Percentiles rank a stretch among this genome's conserved stretches.
phyloP scores from a whole-genome alignment of 305 asterid species.

The Solanum hybrid region DNA sequence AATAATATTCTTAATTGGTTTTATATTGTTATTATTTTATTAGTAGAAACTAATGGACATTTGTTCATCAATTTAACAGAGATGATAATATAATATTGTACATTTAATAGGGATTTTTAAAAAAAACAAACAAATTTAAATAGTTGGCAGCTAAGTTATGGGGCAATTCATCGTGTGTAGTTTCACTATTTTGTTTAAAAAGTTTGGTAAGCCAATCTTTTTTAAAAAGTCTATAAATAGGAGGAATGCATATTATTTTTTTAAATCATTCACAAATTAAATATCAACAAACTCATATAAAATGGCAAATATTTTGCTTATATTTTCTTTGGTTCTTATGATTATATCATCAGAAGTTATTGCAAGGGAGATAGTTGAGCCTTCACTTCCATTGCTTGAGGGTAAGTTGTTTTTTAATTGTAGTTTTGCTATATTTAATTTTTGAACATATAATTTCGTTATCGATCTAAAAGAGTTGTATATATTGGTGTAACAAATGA shows the following conservation, averaged over 20 bases:
- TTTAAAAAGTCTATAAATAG: neutral
- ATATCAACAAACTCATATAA: neutral
- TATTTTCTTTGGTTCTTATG: neutral
- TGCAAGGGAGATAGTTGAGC: neutral
- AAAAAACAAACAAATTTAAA: neutral
- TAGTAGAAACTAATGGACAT: neutral
- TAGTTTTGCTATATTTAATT: neutral
- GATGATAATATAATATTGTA: too few species aligned
- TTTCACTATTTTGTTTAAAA: neutral
- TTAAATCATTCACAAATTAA: neutral
- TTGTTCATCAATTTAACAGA: neutral
- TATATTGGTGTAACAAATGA: neutral
- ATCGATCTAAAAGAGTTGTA: neutral
- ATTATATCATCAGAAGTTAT: neutral
- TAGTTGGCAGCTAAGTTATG: neutral
- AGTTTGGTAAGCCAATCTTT: neutral
- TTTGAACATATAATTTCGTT: neutral
- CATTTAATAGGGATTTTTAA: neutral
- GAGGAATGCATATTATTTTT: neutral
- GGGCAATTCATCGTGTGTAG: neutral
- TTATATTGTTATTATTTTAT: neutral
- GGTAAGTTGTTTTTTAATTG: neutral
- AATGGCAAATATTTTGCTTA: neutral
- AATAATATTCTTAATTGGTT: too few species aligned
- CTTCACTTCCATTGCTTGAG: neutral